phyloP scores from a whole-genome alignment of 2,329 filamentous ascomycete genomes.

The Juglanconis sp. region DNA sequence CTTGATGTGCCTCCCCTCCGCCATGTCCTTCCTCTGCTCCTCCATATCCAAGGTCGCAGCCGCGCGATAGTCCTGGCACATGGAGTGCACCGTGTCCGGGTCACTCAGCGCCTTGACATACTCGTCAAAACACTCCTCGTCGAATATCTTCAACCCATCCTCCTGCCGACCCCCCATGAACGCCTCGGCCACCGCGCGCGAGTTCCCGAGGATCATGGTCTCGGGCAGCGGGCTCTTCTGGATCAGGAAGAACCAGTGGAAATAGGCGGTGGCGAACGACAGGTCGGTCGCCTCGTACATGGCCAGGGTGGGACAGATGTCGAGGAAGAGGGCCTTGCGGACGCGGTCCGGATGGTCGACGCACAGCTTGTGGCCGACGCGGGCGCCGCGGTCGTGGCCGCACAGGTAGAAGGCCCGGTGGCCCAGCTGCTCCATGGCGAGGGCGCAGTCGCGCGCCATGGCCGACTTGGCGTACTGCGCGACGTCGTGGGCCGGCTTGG shows the following conservation, averaged over 20 bases:
- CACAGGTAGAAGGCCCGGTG: conserved; percentile 44
- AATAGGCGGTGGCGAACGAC: conserved; percentile 47
- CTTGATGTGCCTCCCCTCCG: conserved; percentile 39
- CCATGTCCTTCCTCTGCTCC: conserved; percentile 43
- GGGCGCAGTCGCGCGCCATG: conserved; percentile 46
- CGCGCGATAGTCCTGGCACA: conserved; percentile 56
- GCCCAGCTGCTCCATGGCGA: conserved; percentile 43
- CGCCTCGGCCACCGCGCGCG: conserved; percentile 37
- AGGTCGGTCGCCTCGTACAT: conserved; percentile 46
- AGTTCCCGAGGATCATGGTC: conserved; percentile 37
- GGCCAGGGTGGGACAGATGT: conserved; percentile 53
- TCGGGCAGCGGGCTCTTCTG: conserved; percentile 51
- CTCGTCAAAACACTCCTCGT: conserved; percentile 31
- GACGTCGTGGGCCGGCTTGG: conserved; percentile 36
- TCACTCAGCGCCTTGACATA: conserved; percentile 43
- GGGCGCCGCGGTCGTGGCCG: conserved; percentile 55
- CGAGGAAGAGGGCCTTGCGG: conserved; percentile 41
- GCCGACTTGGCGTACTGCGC: conserved; percentile 42
- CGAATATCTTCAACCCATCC: conserved; percentile 33
- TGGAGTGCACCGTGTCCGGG: conserved; percentile 39
- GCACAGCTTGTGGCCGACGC: conserved; percentile 52
- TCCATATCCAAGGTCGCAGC: conserved; percentile 50
- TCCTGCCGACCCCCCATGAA: conserved; percentile 40
- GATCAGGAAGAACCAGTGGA: conserved; percentile 59
- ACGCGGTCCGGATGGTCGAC: conserved; percentile 43